Percentiles rank a stretch among this genome's conserved stretches.
Evolutionary conservation across 169 alveolate genomes (phyloP).

Genomic region (Blepharisma undulans): DNA sequence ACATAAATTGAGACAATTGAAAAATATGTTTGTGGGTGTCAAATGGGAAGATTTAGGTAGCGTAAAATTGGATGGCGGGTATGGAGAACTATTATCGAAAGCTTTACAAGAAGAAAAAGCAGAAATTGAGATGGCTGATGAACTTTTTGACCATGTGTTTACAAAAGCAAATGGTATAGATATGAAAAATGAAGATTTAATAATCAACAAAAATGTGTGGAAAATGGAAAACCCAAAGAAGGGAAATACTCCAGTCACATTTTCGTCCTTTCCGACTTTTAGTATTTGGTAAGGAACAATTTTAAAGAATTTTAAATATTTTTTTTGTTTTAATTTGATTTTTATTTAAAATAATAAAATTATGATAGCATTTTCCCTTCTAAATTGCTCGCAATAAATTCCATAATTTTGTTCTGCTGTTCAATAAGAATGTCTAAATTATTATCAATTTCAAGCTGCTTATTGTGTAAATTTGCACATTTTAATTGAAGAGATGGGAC

Average conservation of each 20-base stretch:
- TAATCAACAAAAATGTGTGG: neutral
- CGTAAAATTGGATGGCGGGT: neutral
- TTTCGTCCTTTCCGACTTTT: neutral
- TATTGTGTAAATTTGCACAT: neutral
- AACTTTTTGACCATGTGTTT: neutral
- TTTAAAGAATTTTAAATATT: no score
- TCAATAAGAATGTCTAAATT: neutral
- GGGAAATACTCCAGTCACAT: neutral
- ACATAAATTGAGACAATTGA: neutral
- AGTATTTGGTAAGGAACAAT: neutral
- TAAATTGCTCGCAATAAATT: neutral
- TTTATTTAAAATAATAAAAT: no score
- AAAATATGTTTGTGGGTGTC: neutral
- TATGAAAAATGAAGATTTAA: neutral
- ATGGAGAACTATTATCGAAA: neutral
- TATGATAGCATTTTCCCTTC: neutral
- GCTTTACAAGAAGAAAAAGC: neutral
- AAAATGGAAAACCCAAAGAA: neutral
- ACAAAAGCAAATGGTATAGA: no score
- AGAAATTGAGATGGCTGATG: neutral
- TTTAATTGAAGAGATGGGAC: neutral
- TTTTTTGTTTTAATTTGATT: no score
- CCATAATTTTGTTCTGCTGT: neutral
- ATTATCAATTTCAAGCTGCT: neutral
- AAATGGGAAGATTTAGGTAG: constrained; percentile 24